phyloP scores from a whole-genome alignment of 768 basidiomycete species.

The Wakefieldia striispora region DNA sequence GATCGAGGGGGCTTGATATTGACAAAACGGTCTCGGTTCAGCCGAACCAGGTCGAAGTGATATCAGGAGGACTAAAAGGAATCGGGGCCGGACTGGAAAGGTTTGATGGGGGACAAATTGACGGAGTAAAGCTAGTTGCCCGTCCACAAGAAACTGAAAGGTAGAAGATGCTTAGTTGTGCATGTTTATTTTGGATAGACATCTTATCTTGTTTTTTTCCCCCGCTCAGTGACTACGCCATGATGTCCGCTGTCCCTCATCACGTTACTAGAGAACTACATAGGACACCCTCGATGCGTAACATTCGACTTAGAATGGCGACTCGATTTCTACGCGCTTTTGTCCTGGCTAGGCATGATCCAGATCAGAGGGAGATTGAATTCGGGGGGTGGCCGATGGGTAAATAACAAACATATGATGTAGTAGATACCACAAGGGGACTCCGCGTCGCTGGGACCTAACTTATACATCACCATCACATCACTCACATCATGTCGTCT shows the following conservation, averaged over 20 bases:
- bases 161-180: slow-evolving; percentile 25
- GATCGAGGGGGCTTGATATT: background rate
- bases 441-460: background rate
- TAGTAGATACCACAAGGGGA: slow-evolving; percentile 11
- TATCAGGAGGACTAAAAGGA: slow-evolving; percentile 42
- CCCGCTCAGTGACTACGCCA: slow-evolving; percentile 21
- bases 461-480: slow-evolving; percentile 12
- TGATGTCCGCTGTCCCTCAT: slow-evolving; percentile 15
- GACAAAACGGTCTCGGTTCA: slow-evolving; percentile 13
- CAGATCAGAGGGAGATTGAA: slow-evolving; percentile 28
- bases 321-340: slow-evolving; percentile 31
- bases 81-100: slow-evolving; percentile 42
- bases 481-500: slow-evolving; percentile 13
- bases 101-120: slow-evolving; percentile 40
- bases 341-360: slow-evolving; percentile 29
- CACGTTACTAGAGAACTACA: slow-evolving; percentile 26
- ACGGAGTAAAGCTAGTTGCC: slow-evolving; percentile 44
- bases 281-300: slow-evolving; percentile 32
- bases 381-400: slow-evolving; percentile 31
- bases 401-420: slow-evolving; percentile 25
- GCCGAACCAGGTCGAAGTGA: slow-evolving; percentile 43
- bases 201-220: slow-evolving; percentile 21
- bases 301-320: slow-evolving; percentile 30
- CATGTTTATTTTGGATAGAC: slow-evolving; percentile 22
- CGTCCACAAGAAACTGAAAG: slow-evolving; percentile 44